A percentile compares a stretch with the other conserved stretches of the same genome.
Evolutionary conservation across 306 rosid species (phyloP).

Genomic region (Citrullus mucosospermus): DNA sequence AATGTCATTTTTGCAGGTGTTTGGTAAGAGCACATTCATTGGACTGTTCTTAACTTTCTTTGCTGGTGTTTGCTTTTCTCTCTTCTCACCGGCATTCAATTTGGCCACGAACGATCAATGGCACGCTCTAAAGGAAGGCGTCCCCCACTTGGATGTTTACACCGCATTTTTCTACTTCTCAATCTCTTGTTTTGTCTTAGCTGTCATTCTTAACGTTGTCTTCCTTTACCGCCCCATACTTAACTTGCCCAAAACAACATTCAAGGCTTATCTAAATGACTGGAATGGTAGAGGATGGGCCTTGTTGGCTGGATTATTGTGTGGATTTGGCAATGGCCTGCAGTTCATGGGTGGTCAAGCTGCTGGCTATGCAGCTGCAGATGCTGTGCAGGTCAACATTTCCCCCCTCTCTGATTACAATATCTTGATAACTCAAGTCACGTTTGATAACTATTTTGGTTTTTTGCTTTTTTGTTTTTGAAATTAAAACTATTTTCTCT

Average conservation of each 20-base stretch:
- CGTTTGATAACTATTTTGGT: too few relatives aligned
- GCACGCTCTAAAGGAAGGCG: slow-evolving; percentile 55
- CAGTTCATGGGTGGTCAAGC: slow-evolving; percentile 99
- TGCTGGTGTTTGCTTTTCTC: slow-evolving; percentile 75
- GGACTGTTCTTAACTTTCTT: slow-evolving; percentile 67
- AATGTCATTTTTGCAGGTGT: slow-evolving; percentile 34
- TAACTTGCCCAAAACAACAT: slow-evolving; percentile 55
- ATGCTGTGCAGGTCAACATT: slow-evolving; percentile 83
- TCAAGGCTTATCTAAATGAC: slow-evolving; percentile 58
- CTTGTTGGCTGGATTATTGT: slow-evolving; percentile 74
- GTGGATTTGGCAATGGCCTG: slow-evolving; percentile 92
- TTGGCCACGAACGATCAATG: slow-evolving; percentile 94
- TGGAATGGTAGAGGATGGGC: slow-evolving; percentile 96
- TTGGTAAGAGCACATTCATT: slow-evolving; percentile 53
- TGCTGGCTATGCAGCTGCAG: slow-evolving; percentile 99
- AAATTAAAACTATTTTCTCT: too few relatives aligned
- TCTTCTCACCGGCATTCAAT: slow-evolving; percentile 91
- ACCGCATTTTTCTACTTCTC: slow-evolving; percentile 91
- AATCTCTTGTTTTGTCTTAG: slow-evolving; percentile 61
- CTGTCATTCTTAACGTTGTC: slow-evolving; percentile 50
- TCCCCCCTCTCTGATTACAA: background rate
- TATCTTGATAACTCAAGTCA: too few relatives aligned
- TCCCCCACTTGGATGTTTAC: slow-evolving; percentile 79
- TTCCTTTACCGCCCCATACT: slow-evolving; percentile 70
- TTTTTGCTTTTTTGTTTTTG: too few relatives aligned